Percentiles rank a stretch among this genome's conserved stretches.
Evolutionary conservation across 805 yeast species (phyloP).

Genomic region (Schwanniomyces vanrijiae): DNA sequence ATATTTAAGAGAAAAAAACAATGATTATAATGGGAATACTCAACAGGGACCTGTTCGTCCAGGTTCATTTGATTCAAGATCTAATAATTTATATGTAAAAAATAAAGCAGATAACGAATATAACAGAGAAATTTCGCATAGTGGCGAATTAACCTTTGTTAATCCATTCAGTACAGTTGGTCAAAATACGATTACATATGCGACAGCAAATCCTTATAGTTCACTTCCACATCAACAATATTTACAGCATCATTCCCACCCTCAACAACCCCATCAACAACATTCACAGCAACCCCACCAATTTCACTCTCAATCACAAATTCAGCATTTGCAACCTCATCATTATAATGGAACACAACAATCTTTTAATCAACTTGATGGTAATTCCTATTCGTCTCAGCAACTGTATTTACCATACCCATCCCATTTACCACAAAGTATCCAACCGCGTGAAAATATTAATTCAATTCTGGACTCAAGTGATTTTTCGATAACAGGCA

Average conservation of each 20-base stretch:
- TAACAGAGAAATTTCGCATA: not conserved
- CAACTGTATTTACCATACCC: slow-evolving; percentile 10
- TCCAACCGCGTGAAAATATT: slow-evolving; percentile 2
- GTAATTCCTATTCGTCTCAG: slow-evolving; percentile 1
- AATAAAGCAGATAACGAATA: slow-evolving; percentile 14
- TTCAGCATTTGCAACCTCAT: slow-evolving; percentile 4
- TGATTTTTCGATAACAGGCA: slow-evolving; percentile 10
- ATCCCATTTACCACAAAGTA: slow-evolving; percentile 8
- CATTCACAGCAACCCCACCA: slow-evolving; percentile 1
- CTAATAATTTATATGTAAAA: slow-evolving; percentile 3
- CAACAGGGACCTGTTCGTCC: not conserved
- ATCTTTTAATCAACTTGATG: slow-evolving; percentile 11
- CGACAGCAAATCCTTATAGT: not conserved
- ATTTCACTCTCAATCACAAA: slow-evolving; percentile 3
- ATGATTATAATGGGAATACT: not conserved
- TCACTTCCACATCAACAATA: slow-evolving; percentile 7
- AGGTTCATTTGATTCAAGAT: not conserved
- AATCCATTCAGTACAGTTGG: slow-evolving; percentile 18
- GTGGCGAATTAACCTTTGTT: slow-evolving; percentile 16
- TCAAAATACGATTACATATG: slow-evolving; percentile 1
- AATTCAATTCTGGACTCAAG: slow-evolving; percentile 11
- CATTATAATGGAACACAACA: slow-evolving; percentile 5
- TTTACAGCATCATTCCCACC: slow-evolving; percentile 7
- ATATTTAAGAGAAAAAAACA: not conserved
- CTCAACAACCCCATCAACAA: slow-evolving; percentile 1